Base-by-base conservation (phyloP, 2,329 filamentous ascomycete genomes). In the Ophiostoma pallidulum region DNA sequence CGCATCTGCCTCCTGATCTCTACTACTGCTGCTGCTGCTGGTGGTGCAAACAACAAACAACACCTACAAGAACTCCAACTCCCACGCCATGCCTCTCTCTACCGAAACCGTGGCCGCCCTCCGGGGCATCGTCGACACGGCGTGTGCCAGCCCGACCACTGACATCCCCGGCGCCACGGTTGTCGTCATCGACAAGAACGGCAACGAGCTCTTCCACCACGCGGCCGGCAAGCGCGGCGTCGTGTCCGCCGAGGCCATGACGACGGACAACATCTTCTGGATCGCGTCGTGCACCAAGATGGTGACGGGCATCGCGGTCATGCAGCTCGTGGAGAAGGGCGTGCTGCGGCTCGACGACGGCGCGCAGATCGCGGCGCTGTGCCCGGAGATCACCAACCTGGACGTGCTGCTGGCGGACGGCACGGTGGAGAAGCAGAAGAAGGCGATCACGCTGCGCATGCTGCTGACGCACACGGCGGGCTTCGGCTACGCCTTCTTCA, bases 231-330 rank as follows among this genome's bases (percentile, higher is more conserved):
- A 65, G 16, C 62, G 67, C 3, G 75, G 74, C 0, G 40, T 66
- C 5, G 61, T 42, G 0, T 63, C 64, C 2, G 54, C 64, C 0
- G 70, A 77, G 39, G 64, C 71, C 4, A 78, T 85, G 73, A 71
- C 71, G 0, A 61, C 78, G 7, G 78, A 85, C 33, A 77, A 67
- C 8, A 64, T 78, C 1, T 84, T 81, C 57, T 78, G 72, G 73
- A 65, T 79, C 5, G 75, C 75, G 0, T 77, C 73, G 0, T 77
- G 72, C 56, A 77, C 76, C 14, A 80, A 80, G 60, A 65, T 77
- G 64, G 61, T 79, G 12, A 63, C 66, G 0, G 73, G 66, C 0
- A 59, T 78, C 13, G 72, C 74, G 1, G 69, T 65, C 40, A 76
- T 80, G 72, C 75, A 80, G 57, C 67, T 76, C 1, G 75, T 79